Base-by-base conservation (phyloP, 768 basidiomycete genomes). In the Lactifluus echinatus region DNA sequence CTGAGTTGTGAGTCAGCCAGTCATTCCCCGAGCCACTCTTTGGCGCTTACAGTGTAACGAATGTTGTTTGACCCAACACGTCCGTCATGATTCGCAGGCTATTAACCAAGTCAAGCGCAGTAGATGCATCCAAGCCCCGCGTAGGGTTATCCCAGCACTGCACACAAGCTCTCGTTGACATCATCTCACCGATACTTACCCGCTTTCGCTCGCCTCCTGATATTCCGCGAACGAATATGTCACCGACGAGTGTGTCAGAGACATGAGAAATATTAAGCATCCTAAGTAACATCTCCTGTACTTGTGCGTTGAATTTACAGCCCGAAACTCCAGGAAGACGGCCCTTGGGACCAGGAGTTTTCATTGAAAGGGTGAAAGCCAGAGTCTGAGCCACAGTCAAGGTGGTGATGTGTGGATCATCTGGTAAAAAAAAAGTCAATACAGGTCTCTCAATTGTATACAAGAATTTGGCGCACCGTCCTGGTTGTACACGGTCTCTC, bases 211-310 rank as follows among this genome's bases (percentile, higher is more conserved):
- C 88, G 19, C 88, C 88, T 42, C 89, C 88, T 0, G 83, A 85
- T 14, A 90, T 81, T 23, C 87, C 87, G 15, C 85, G 85, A 8
- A 95, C 84, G 64, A 87, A 90, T 58, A 89, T 91, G 66, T 93
- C 84, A 0, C 93, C 93, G 39, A 95, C 84, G 0, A 88, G 81
- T 4, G 92, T 94, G 54, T 79, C 73, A 50, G 71, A 65, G 0
- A 90, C 93, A 71, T 94, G 90, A 7, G 77, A 75, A 65, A 95
- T 87, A 65, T 92, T 92, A 56, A 94, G 82, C 80, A 92, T 85
- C 44, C 78, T 76, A 23, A 93, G 74, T 56, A 88, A 73, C 64
- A 82, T 76, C 19, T 84, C 77, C 33, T 81, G 75, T 15, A 90
- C 76, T 61, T 78, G 69, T 0, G 71, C 67, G 56, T 80, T 73